A percentile compares a stretch with the other conserved stretches of the same genome.
These are phyloP conservation scores for Triadica sebifera DNA, from an alignment of 345 rosid species.

Conservation along the genomic window DNA sequence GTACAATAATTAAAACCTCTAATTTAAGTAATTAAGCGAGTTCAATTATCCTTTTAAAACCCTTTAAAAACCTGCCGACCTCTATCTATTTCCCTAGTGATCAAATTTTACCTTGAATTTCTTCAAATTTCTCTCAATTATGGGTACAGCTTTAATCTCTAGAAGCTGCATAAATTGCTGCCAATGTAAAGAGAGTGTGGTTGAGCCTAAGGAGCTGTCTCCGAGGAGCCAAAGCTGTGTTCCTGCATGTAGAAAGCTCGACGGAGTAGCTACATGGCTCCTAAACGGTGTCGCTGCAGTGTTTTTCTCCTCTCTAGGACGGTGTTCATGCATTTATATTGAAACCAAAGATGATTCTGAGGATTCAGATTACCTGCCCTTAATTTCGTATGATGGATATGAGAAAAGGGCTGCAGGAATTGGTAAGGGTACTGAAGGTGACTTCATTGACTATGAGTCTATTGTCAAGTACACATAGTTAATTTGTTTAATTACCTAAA, in stretches of 20 bases:
- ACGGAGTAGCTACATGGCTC: constrained; percentile 36
- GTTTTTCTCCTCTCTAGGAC: constrained; percentile 43
- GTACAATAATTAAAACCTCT: too few relatives aligned
- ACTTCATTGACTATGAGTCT: too few relatives aligned
- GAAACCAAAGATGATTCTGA: constrained; percentile 42
- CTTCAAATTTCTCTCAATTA: neutral
- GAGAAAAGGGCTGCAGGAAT: neutral
- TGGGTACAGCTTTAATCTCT: neutral
- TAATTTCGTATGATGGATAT: constrained; percentile 1
- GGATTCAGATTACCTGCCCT: constrained; percentile 9
- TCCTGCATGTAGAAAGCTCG: constrained; percentile 25
- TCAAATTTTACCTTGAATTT: neutral
- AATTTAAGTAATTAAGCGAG: neutral
- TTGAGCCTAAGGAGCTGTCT: neutral
- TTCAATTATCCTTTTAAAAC: too few relatives aligned
- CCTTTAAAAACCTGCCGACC: constrained; percentile 2
- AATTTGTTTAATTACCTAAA: neutral
- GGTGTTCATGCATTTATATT: constrained; percentile 38
- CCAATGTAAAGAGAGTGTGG: neutral
- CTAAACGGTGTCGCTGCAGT: constrained; percentile 32
- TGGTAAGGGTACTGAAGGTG: too few relatives aligned
- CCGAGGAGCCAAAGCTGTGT: neutral
- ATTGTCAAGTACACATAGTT: neutral
- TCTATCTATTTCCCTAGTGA: too few relatives aligned
- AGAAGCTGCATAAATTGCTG: constrained; percentile 10